Percentiles rank a stretch among this genome's conserved stretches.
Evolutionary conservation across 225 moss, liverwort and hornwort genomes (phyloP).

Genomic region (Physcomitrium patens): DNA sequence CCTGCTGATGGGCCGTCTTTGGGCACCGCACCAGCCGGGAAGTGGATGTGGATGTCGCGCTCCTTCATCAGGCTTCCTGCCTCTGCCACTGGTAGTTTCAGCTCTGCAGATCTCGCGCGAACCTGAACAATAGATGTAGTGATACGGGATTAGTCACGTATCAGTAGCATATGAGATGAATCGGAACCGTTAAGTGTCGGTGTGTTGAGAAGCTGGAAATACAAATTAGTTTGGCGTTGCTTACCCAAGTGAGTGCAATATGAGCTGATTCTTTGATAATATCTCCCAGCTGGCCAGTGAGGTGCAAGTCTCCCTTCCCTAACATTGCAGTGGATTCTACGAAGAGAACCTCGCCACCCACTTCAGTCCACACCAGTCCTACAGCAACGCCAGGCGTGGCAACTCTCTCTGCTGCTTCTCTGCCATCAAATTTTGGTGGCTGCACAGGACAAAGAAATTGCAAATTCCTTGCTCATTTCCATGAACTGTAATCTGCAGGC

Average conservation of each 20-base stretch:
- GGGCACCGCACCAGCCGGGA: constrained; percentile 74
- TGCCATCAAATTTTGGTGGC: constrained; percentile 67
- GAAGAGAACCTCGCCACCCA: constrained; percentile 76
- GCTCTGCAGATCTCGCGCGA: constrained; percentile 64
- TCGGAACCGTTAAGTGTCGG: background rate
- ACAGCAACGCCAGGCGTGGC: constrained; percentile 75
- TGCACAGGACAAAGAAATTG: constrained; percentile 24
- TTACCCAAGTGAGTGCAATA: constrained; percentile 71
- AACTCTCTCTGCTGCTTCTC: constrained; percentile 67
- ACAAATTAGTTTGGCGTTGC: too few species aligned
- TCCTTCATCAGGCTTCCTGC: constrained; percentile 65
- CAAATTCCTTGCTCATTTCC: too few species aligned
- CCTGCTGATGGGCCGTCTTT: constrained; percentile 78
- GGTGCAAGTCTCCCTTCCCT: constrained; percentile 68
- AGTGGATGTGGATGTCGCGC: constrained; percentile 67
- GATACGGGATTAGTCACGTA: too few species aligned
- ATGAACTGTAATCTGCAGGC: too few species aligned
- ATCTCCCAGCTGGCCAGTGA: constrained; percentile 76
- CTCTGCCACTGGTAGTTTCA: constrained; percentile 67
- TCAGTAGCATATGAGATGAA: background rate
- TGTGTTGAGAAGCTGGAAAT: too few species aligned
- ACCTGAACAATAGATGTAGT: constrained; percentile 32
- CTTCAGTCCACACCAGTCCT: constrained; percentile 82
- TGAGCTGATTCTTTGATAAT: constrained; percentile 82
- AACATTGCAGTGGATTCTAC: constrained; percentile 64